A percentile compares a stretch with the other conserved stretches of the same genome.
These are phyloP conservation scores for Neurospora pannonica DNA, from an alignment of 495 filamentous ascomycete genomes.

Conservation along the genomic window DNA sequence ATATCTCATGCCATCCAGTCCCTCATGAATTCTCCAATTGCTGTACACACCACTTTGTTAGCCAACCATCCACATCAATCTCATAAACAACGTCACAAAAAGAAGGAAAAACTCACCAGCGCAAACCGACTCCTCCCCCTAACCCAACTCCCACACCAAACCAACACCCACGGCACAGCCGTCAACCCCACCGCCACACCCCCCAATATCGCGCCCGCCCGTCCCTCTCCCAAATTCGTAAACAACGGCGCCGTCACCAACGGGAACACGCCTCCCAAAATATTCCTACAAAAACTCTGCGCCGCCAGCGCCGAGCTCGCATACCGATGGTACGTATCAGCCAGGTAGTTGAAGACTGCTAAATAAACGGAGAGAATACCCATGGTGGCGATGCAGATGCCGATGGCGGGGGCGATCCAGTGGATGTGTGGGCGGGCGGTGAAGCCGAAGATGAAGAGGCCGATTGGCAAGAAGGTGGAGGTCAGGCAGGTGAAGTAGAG, in stretches of 20 bases:
- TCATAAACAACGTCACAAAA: not conserved
- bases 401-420: slow-evolving; percentile 70
- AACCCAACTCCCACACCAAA: slow-evolving; percentile 72
- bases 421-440: slow-evolving; percentile 55
- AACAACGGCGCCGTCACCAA: slow-evolving; percentile 67
- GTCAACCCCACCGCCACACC: slow-evolving; percentile 62
- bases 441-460: slow-evolving; percentile 68
- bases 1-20: not conserved
- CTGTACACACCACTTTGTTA: not conserved
- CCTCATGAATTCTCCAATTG: not conserved
- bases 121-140: slow-evolving; percentile 73
- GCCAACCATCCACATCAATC: not conserved
- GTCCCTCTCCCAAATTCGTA: slow-evolving; percentile 56
- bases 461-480: slow-evolving; percentile 54
- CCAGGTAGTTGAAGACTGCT: slow-evolving; percentile 87
- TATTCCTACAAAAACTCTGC: slow-evolving; percentile 75
- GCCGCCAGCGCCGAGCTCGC: slow-evolving; percentile 82
- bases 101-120: not conserved
- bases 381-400: slow-evolving; percentile 66
- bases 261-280: slow-evolving; percentile 77
- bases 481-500: slow-evolving; percentile 78
- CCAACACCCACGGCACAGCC: slow-evolving; percentile 76
- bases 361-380: slow-evolving; percentile 86
- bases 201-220: slow-evolving; percentile 68
- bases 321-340: slow-evolving; percentile 81